These are phyloP conservation scores for Aspergillus funiculosus DNA, from an alignment of 495 filamentous ascomycete species.

Conservation along the genomic window DNA sequence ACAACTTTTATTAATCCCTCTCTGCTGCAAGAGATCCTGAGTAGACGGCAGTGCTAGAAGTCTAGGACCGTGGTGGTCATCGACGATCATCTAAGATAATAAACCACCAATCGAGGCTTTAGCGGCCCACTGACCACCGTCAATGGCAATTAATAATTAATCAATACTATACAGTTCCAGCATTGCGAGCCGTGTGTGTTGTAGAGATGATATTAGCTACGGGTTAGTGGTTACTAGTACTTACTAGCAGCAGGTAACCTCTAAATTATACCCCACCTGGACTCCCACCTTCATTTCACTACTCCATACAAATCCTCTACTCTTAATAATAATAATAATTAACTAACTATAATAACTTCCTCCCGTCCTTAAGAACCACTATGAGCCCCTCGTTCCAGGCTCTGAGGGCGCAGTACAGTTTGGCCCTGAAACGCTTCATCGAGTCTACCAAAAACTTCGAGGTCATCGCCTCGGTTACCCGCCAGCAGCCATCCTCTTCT, in stretches of 20 bases:
- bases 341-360: neutral
- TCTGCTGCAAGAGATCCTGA: too few species aligned
- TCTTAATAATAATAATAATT: neutral
- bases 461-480: constrained; percentile 51
- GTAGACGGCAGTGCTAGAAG: too few species aligned
- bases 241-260: too few species aligned
- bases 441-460: constrained; percentile 51
- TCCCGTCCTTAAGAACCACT: constrained; percentile 5
- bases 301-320: too few species aligned
- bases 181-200: neutral
- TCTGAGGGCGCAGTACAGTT: constrained; percentile 30
- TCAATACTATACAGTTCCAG: neutral
- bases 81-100: too few species aligned
- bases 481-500: constrained; percentile 20
- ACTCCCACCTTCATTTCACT: too few species aligned
- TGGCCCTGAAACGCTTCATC: constrained; percentile 53
- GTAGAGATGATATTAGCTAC: too few species aligned
- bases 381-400: constrained; percentile 36
- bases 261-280: too few species aligned
- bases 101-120: too few species aligned
- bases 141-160: neutral
- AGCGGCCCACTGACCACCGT: constrained; percentile 10
- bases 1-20: too few species aligned
- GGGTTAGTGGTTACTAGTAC: too few species aligned
- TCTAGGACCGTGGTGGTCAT: too few species aligned